Base-by-base conservation (phyloP, 257 asterid genomes). In the Ligustrum vulgare region DNA sequence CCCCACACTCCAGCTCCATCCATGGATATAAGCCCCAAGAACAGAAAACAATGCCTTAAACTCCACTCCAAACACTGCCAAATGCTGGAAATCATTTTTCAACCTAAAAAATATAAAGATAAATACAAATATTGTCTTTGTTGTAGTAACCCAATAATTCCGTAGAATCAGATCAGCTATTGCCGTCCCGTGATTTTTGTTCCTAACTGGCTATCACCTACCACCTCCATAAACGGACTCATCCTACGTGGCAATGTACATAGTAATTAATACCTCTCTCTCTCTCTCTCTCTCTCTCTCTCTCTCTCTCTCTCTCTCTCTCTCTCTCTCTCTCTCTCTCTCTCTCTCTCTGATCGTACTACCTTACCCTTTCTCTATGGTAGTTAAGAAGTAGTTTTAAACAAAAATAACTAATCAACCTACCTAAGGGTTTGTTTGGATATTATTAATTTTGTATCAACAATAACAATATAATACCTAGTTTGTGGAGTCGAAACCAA, bases 161-260 rank as follows among this genome's bases (percentile, higher is more conserved):
- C 70, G 73, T 47, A 72, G 81, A 78, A 80, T 75, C 74, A 60
- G 66, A 80, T 75, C 74, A 60, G 66, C 35, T 54, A 11, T 33
- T 60, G 62, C 74, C 31, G 0, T 28, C 31, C 78, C 77, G 84
- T 72, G 79, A 81, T 66, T 70, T 34, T 18, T 73, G 84, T 81
- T 67, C 56, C 33, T 43, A 35, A n/a, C 73, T 1, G 58, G 77
- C 49, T 72, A 37, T 64, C 69, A 31, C 16, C 76, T 63, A 11
- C 31, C 71, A 11, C 35, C 60, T 37, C 62, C 13, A 3, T 41
- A 28, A 54, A 74, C 75, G 77, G 84, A 23, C 71, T 65, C 73
- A 43, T 65, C 43, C 79, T n/a, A 41, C 76, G 73, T 69, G 75
- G 69, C 70, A 35, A n/a, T n/a, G n/a, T n/a, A 58, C 8, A 34